Percentiles rank a stretch among this genome's conserved stretches.
Evolutionary conservation across 805 yeast genomes (phyloP).

Genomic region (Yamadazyma ubonensis): DNA sequence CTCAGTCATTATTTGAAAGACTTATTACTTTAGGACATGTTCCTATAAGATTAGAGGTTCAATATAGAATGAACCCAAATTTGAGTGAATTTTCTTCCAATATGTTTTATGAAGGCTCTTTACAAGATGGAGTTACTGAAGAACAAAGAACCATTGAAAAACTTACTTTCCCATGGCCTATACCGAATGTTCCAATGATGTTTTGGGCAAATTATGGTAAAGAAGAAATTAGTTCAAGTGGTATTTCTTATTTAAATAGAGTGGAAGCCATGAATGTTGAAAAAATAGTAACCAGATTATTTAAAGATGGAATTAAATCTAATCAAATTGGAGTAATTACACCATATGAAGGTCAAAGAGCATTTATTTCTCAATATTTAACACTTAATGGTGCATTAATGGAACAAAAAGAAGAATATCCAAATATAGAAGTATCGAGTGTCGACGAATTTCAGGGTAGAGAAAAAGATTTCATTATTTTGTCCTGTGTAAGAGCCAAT

Average conservation of each 20-base stretch:
- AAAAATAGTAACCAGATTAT: slow-evolving; percentile 66
- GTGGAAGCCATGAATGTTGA: slow-evolving; percentile 90
- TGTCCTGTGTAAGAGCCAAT: slow-evolving; percentile 46
- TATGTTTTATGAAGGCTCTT: slow-evolving; percentile 87
- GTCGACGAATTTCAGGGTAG: slow-evolving; percentile 47
- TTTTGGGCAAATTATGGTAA: slow-evolving; percentile 89
- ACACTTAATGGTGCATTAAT: slow-evolving; percentile 61
- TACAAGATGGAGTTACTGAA: slow-evolving; percentile 87
- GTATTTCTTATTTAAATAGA: slow-evolving; percentile 79
- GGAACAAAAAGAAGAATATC: slow-evolving; percentile 57
- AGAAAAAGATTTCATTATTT: slow-evolving; percentile 43
- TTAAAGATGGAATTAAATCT: slow-evolving; percentile 75
- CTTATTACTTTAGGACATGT: slow-evolving; percentile 76
- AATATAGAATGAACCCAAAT: slow-evolving; percentile 92
- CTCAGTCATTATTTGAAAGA: slow-evolving; percentile 85
- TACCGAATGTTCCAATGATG: slow-evolving; percentile 84
- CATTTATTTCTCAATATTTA: slow-evolving; percentile 77
- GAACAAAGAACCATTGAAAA: slow-evolving; percentile 59
- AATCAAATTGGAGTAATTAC: slow-evolving; percentile 88
- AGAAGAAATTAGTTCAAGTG: slow-evolving; percentile 82
- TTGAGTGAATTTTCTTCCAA: slow-evolving; percentile 85
- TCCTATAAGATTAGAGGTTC: slow-evolving; percentile 86
- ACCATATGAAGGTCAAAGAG: slow-evolving; percentile 93
- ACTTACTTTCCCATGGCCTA: slow-evolving; percentile 88
- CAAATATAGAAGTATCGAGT: slow-evolving; percentile 74